Evolutionary conservation across 2,329 filamentous ascomycete genomes (phyloP).

Genomic region (Colletotrichum sojae): DNA sequence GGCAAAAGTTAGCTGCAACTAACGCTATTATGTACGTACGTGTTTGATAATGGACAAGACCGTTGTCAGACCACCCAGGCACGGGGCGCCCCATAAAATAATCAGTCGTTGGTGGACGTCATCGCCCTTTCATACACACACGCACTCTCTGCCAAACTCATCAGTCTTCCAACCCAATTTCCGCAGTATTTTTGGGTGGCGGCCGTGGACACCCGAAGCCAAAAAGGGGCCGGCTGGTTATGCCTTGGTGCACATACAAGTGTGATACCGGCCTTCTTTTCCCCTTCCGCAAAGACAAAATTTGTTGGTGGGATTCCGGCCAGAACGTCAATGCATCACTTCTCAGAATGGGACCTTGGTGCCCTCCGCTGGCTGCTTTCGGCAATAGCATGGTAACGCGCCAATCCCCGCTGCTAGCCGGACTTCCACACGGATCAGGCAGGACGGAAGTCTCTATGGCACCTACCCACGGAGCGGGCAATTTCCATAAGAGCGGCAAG

Average conservation of each 20-base stretch:
- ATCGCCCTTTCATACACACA: slow-evolving; percentile 1
- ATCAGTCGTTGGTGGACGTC: slow-evolving; percentile 26
- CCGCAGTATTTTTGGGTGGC: not conserved
- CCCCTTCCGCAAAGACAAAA: not conserved
- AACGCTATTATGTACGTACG: slow-evolving; percentile 15
- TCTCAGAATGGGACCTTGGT: slow-evolving; percentile 28
- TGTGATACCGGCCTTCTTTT: too few species aligned
- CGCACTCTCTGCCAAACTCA: not conserved
- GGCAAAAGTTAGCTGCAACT: slow-evolving; percentile 12
- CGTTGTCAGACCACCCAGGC: slow-evolving; percentile 35
- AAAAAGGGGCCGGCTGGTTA: too few species aligned
- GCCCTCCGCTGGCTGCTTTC: slow-evolving; percentile 20
- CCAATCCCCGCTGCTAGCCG: slow-evolving; percentile 34
- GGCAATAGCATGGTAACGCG: slow-evolving; percentile 23
- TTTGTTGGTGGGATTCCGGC: slow-evolving; percentile 14
- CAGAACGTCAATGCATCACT: slow-evolving; percentile 18
- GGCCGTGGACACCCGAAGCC: too few species aligned
- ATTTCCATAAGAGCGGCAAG: too few species aligned
- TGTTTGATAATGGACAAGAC: slow-evolving; percentile 25
- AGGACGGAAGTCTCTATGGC: not conserved
- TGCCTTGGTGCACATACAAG: too few species aligned
- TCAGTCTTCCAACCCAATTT: not conserved
- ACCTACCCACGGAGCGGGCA: too few species aligned
- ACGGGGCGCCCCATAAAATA: slow-evolving; percentile 21
- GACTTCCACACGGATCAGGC: slow-evolving; percentile 20